Conservation (phyloP, 805 yeast genomes). For the Saturnispora hagleri region DNA sequence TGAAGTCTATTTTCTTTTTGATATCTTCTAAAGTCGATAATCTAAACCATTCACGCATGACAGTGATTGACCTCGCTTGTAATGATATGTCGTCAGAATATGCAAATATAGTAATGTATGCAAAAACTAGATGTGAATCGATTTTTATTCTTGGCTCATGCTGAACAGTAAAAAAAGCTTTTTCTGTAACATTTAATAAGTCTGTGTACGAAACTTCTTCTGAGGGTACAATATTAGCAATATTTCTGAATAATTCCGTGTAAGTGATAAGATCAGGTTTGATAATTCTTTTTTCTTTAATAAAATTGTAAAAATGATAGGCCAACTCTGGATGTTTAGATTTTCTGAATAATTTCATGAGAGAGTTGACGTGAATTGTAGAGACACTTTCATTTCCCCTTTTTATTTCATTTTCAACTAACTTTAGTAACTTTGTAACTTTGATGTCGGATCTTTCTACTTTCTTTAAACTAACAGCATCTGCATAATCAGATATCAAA, state of each 20-base stretch:
- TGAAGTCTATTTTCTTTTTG: constrained; percentile 8
- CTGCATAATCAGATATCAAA: constrained; percentile 37
- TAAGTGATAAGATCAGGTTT: constrained; percentile 29
- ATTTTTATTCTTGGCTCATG: constrained; percentile 11
- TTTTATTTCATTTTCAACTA: constrained; percentile 26
- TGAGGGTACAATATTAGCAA: constrained; percentile 11
- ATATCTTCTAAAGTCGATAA: constrained; percentile 20
- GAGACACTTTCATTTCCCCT: constrained; percentile 25
- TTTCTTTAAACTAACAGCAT: constrained; percentile 5
- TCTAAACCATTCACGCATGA: constrained; percentile 23
- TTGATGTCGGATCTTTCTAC: constrained; percentile 19
- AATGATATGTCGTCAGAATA: constrained; percentile 21
- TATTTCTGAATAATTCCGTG: constrained; percentile 22
- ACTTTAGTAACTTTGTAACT: constrained; percentile 27
- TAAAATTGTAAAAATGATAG: constrained; percentile 30
- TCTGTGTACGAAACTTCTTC: constrained; percentile 10
- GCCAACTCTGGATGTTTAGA: constrained; percentile 31
- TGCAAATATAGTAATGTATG: constrained; percentile 21
- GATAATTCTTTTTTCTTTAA: constrained; percentile 14
- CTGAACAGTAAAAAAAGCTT: constrained; percentile 17
- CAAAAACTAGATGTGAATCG: constrained; percentile 17
- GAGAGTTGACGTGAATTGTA: constrained; percentile 37
- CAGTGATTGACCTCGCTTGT: constrained; percentile 19
- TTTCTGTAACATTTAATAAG: constrained; percentile 18
- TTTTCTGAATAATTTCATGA: constrained; percentile 35